Base-by-base conservation (phyloP, 176 grass and related monocot species). In the Dactylis glomerata region DNA sequence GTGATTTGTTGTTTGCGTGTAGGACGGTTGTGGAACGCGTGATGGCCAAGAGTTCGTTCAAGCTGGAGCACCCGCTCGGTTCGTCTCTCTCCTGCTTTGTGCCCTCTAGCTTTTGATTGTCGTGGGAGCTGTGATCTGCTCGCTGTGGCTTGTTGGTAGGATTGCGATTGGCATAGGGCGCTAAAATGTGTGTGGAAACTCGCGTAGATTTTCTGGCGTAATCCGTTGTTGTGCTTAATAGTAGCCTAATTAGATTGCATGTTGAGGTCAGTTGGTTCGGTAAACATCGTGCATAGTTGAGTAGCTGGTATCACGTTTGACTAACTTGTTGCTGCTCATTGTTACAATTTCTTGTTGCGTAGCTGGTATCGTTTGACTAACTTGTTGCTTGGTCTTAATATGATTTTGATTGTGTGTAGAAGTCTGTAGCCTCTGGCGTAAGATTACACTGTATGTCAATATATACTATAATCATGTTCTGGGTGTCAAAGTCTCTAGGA, bases 41-140 rank as follows among this genome's bases (percentile, higher is more conserved):
- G 34, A 96, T 98, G 96, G 93, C 89, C 13, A 98, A 62, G 91
- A 98, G 93, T 86, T 94, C 88, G 77, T 98, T 98, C 93, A 96
- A 92, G 85, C 68, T 94, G 69, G 96, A 98, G 86, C 93, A 98
- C 83, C 93, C 96, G n/a, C 89, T 98, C 30, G 96, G 96, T 98
- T 75, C 28, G 95, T 88, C 33, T 38, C 6, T 17, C 20, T n/a
- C 2, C 38, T 36, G 23, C 45, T 8, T 33, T 23, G 1, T 27
- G 10, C 17, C 23, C 28, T 72, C 41, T 52, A 70, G 42, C 32
- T 10, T 19, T 56, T 46, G n/a, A 15, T 45, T 12, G 23, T 12
- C 47, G 78, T 40, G 27, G 7, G 16, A 54, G 67, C 15, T 8
- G 58, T 22, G 78, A 20, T 27, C 13, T 32, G 19, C 16, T 68